A percentile compares a stretch with the other conserved stretches of the same genome.
phyloP scores from a whole-genome alignment of 2,329 filamentous ascomycete genomes.

The Phoma sp. region DNA sequence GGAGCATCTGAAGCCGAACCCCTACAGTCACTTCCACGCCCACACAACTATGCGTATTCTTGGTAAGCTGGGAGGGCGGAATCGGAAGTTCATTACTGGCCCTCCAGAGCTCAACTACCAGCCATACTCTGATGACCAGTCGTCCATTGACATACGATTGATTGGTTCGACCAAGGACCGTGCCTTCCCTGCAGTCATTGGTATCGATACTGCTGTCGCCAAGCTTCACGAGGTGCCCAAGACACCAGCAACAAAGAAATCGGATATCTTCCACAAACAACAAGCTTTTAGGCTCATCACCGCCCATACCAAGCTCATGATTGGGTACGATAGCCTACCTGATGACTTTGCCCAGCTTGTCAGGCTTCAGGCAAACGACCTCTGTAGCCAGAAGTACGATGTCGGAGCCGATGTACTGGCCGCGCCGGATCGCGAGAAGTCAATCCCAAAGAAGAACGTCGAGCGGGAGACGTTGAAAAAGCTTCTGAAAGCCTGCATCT shows the following conservation, averaged over 20 bases:
- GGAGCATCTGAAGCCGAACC: constrained; percentile 91
- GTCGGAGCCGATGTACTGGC: constrained; percentile 75
- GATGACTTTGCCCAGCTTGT: constrained; percentile 88
- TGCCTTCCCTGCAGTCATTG: constrained; percentile 84
- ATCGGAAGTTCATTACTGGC: constrained; percentile 92
- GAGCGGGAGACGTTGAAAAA: constrained; percentile 86
- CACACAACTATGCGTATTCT: constrained; percentile 98
- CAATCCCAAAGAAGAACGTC: constrained; percentile 83
- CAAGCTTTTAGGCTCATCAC: constrained; percentile 89
- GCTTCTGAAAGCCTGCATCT: constrained; percentile 87
- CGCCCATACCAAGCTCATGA: constrained; percentile 86
- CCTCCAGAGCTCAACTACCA: constrained; percentile 85
- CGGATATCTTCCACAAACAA: constrained; percentile 89
- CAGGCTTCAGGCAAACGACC: constrained; percentile 86
- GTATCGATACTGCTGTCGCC: constrained; percentile 85
- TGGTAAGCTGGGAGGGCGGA: constrained; percentile 93
- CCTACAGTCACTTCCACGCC: constrained; percentile 96
- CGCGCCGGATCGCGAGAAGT: constrained; percentile 79
- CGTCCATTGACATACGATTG: constrained; percentile 87
- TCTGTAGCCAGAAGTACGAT: constrained; percentile 75
- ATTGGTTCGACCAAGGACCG: constrained; percentile 89
- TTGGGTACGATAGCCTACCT: constrained; percentile 85
- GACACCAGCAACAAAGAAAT: constrained; percentile 64
- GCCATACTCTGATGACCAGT: constrained; percentile 83
- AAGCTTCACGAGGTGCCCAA: constrained; percentile 85